phyloP scores from a whole-genome alignment of 2,329 filamentous ascomycete species.

The Thyridium curvatum region DNA sequence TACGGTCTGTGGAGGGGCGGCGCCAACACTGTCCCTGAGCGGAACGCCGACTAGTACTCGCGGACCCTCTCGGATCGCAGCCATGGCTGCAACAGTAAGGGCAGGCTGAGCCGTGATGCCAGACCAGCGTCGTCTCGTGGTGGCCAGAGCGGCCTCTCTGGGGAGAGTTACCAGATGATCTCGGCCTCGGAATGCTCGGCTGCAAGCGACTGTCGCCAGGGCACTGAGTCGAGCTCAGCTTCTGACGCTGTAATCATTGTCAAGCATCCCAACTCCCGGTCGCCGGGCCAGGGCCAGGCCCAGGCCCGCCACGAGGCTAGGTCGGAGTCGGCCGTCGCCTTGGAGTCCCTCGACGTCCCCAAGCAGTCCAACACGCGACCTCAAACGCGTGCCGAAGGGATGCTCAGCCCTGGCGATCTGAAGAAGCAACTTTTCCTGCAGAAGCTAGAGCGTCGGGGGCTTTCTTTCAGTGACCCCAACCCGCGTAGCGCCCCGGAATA shows the following conservation, averaged over 20 bases:
- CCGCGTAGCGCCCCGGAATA: neutral
- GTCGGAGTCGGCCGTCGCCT: neutral
- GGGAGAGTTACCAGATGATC: too few relatives aligned
- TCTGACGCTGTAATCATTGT: too few relatives aligned
- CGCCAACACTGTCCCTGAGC: constrained; percentile 19
- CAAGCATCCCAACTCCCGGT: too few relatives aligned
- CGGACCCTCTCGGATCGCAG: constrained; percentile 8
- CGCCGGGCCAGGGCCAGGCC: too few relatives aligned
- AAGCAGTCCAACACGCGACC: neutral
- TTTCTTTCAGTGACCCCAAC: constrained; percentile 8
- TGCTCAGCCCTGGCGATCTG: constrained; percentile 5
- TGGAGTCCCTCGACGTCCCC: neutral
- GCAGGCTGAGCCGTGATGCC: neutral
- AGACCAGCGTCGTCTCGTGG: neutral
- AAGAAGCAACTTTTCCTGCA: constrained; percentile 4
- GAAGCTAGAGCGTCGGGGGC: constrained; percentile 4
- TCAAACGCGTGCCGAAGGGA: too few relatives aligned
- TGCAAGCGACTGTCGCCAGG: too few relatives aligned
- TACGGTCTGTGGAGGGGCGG: constrained; percentile 59
- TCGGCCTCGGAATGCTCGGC: too few relatives aligned
- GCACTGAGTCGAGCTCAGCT: too few relatives aligned
- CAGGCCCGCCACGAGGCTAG: too few relatives aligned
- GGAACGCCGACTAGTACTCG: constrained; percentile 29
- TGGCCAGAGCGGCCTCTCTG: too few relatives aligned
- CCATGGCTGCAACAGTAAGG: neutral